Evolutionary conservation across 2,329 filamentous ascomycete genomes (phyloP).

Genomic region (Pestalotiopsis sp.): DNA sequence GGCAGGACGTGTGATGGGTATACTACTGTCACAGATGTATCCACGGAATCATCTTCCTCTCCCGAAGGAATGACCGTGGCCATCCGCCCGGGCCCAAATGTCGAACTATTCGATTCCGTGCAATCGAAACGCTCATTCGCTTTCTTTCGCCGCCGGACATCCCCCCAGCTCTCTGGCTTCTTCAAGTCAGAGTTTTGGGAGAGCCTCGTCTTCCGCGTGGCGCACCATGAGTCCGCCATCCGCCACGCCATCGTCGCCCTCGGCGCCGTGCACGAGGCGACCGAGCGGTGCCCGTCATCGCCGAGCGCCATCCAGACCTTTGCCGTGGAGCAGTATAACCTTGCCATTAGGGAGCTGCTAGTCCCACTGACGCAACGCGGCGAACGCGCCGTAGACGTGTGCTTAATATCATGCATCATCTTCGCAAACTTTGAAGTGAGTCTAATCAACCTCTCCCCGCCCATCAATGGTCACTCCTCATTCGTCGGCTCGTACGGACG

Average conservation of each 20-base stretch:
- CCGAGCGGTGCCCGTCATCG: not conserved
- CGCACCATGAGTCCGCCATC: slow-evolving; percentile 13
- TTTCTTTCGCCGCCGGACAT: slow-evolving; percentile 10
- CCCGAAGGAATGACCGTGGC: not conserved
- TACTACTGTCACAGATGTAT: not conserved
- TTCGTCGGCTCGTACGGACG: not conserved
- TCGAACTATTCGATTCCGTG: not conserved
- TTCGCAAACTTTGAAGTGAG: slow-evolving; percentile 13
- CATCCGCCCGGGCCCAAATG: not conserved
- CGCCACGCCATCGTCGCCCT: slow-evolving; percentile 13
- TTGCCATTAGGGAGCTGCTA: slow-evolving; percentile 12
- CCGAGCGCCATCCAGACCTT: not conserved
- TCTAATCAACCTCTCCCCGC: not conserved
- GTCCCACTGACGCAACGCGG: not conserved
- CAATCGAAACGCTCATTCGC: slow-evolving; percentile 10
- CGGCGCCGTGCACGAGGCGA: slow-evolving; percentile 4
- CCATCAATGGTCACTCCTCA: not conserved
- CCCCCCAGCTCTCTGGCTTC: slow-evolving; percentile 12
- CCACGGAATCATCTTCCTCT: not conserved
- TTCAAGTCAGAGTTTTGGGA: slow-evolving; percentile 16
- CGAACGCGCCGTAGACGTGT: slow-evolving; percentile 9
- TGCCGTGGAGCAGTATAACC: slow-evolving; percentile 13
- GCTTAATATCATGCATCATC: slow-evolving; percentile 14
- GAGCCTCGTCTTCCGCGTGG: slow-evolving; percentile 9
- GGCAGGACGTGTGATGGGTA: slow-evolving; percentile 11